These are phyloP conservation scores for Schwanniomyces occidentalis DNA, from an alignment of 805 yeast genomes.

Conservation along the genomic window DNA sequence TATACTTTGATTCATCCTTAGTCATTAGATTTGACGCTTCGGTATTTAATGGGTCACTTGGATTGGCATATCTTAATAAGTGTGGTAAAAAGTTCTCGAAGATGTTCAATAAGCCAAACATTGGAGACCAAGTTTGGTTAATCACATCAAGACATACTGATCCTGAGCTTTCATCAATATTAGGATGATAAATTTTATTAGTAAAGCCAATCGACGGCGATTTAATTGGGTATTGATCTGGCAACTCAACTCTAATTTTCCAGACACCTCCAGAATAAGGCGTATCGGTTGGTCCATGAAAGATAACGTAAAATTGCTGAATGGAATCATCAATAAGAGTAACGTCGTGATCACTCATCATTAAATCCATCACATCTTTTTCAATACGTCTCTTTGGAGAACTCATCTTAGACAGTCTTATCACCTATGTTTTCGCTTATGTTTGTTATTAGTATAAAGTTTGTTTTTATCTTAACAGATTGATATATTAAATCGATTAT, in stretches of 20 bases:
- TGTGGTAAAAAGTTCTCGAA: slow-evolving; percentile 95
- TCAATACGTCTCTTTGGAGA: slow-evolving; percentile 81
- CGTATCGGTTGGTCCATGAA: slow-evolving; percentile 77
- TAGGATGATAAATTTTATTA: slow-evolving; percentile 92
- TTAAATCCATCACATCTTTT: slow-evolving; percentile 94
- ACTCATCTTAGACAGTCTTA: slow-evolving; percentile 33
- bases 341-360: slow-evolving; percentile 93
- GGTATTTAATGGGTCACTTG: slow-evolving; percentile 89
- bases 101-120: slow-evolving; percentile 88
- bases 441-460: no score
- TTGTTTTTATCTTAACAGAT: no score
- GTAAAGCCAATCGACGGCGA: slow-evolving; percentile 94
- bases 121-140: slow-evolving; percentile 97
- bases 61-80: slow-evolving; percentile 85
- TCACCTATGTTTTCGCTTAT: no score
- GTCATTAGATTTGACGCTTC: slow-evolving; percentile 83
- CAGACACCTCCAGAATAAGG: slow-evolving; percentile 90
- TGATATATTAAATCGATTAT: no score
- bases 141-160: slow-evolving; percentile 94
- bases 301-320: slow-evolving; percentile 84
- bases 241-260: slow-evolving; percentile 90
- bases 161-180: slow-evolving; percentile 87
- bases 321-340: slow-evolving; percentile 69
- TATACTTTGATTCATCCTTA: slow-evolving; percentile 66
- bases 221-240: slow-evolving; percentile 93